Percentiles rank a stretch among this genome's conserved stretches.
These are phyloP conservation scores for Zea mays DNA, from an alignment of 176 grass and related monocot genomes.

Conservation along the genomic window Zm-B73-REFERENCE-NAM-5.0 NC_050096.1:38965001-38965500, in stretches of 20 bases:
- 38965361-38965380: background rate
- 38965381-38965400: slow-evolving; percentile 2
- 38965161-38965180: slow-evolving; percentile 97
- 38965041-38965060: no score
- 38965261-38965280: slow-evolving; percentile 82
- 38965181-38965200: slow-evolving; percentile 81
- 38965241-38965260: slow-evolving; percentile 80
- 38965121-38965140: slow-evolving; percentile 97
- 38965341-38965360: background rate
- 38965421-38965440: slow-evolving; percentile 86
- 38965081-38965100: slow-evolving; percentile 95
- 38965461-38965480: slow-evolving; percentile 90
- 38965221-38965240: slow-evolving; percentile 80
- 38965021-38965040: background rate
- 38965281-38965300: slow-evolving; percentile 65
- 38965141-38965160: slow-evolving; percentile 96
- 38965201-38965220: slow-evolving; percentile 96
- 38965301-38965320: background rate
- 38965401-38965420: slow-evolving; percentile 82
- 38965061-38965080: slow-evolving; percentile 42
- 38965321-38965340: background rate
- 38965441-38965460: slow-evolving; percentile 68
- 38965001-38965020: background rate
- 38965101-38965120: slow-evolving; percentile 95
- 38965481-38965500: slow-evolving; percentile 89